Conservation (phyloP, 2,329 filamentous ascomycete genomes). For the Fusarium praegraminearum region DNA sequence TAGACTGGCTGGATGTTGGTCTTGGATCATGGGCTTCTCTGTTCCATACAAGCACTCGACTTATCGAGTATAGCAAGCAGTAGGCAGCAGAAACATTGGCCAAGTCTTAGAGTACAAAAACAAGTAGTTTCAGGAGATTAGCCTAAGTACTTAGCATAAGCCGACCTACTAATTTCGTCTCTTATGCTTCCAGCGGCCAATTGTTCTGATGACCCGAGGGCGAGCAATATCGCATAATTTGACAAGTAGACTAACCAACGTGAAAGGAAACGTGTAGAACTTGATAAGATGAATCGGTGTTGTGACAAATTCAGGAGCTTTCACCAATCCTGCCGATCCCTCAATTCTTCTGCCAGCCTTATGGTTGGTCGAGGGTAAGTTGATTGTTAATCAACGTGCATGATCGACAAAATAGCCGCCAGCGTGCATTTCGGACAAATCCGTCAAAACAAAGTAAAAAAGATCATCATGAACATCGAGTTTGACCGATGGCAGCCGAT, state of each 20-base stretch:
- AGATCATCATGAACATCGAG: not conserved
- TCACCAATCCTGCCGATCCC: not conserved
- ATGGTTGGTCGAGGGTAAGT: conserved; percentile 18
- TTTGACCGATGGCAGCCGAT: not conserved
- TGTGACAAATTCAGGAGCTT: not conserved
- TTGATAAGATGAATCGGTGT: not conserved
- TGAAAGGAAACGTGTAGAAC: not conserved
- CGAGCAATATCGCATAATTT: not conserved
- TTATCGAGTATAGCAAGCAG: too few relatives aligned
- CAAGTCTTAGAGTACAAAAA: too few relatives aligned
- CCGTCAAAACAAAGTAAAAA: not conserved
- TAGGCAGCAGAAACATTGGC: too few relatives aligned
- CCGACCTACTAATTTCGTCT: too few relatives aligned
- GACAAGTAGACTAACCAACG: not conserved
- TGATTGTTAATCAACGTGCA: not conserved
- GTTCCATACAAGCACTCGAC: not conserved
- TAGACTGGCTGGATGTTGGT: not conserved
- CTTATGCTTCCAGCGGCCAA: too few relatives aligned
- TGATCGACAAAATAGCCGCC: conserved; percentile 9
- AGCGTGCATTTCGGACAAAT: conserved; percentile 14
- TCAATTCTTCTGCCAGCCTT: not conserved
- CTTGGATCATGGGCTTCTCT: not conserved
- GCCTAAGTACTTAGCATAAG: too few relatives aligned
- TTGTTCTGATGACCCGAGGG: too few relatives aligned
- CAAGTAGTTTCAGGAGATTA: too few relatives aligned